These are phyloP conservation scores for Albizia julibrissin DNA, from an alignment of 306 rosid genomes.

Conservation along the genomic window DNA sequence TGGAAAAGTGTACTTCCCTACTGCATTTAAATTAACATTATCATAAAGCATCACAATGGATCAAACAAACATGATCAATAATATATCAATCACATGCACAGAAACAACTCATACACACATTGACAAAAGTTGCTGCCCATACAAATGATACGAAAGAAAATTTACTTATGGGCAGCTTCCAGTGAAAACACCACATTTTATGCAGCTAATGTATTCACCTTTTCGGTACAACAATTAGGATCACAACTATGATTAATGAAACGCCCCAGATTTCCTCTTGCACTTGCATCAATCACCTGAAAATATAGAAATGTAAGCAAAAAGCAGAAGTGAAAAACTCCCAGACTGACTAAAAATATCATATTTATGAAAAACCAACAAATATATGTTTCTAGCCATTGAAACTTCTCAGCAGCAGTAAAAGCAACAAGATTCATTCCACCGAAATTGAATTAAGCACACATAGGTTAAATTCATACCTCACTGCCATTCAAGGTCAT, in stretches of 20 bases:
- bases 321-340: not conserved
- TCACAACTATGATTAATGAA: conserved; percentile 98
- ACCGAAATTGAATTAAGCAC: conserved; percentile 14
- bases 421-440: not conserved
- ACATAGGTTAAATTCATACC: conserved; percentile 53
- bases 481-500: conserved; percentile 95
- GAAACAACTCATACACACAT: not conserved
- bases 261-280: conserved; percentile 98
- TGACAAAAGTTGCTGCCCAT: not conserved
- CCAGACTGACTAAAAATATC: not conserved
- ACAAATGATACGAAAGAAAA: not conserved
- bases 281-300: conserved; percentile 98
- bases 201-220: conserved; percentile 51
- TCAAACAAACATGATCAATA: not conserved
- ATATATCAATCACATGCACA: not conserved
- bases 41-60: conserved; percentile 5
- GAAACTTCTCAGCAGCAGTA: not conserved
- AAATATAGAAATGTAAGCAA: conserved; percentile 36
- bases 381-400: not conserved
- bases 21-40: not conserved
- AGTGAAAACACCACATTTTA: conserved; percentile 9
- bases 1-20: conserved; percentile 1
- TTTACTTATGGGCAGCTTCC: not conserved
- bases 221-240: conserved; percentile 98
- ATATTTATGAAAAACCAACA: not conserved